Percentiles rank a stretch among this genome's conserved stretches.
These are phyloP conservation scores for Cercophora newfieldiana DNA, from an alignment of 495 filamentous ascomycete genomes.

Conservation along the genomic window DNA sequence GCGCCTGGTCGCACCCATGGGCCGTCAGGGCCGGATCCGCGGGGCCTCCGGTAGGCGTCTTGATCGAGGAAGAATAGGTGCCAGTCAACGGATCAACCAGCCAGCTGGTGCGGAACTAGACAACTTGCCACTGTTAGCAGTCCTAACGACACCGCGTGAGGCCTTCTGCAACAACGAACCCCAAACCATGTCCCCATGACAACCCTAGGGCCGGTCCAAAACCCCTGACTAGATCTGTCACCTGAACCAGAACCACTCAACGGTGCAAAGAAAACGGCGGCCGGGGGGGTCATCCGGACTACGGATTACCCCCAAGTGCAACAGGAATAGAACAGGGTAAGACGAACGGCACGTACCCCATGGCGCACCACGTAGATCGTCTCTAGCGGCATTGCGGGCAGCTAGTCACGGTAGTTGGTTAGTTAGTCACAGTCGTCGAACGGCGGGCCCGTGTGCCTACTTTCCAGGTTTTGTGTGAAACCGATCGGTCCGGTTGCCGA, in stretches of 20 bases:
- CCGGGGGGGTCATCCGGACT: too few relatives aligned
- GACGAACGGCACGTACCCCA: constrained; percentile 61
- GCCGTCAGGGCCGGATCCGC: constrained; percentile 85
- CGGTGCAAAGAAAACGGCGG: too few relatives aligned
- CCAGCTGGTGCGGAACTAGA: constrained; percentile 87
- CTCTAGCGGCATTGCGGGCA: constrained; percentile 55
- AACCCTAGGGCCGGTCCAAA: neutral
- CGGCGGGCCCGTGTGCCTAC: neutral
- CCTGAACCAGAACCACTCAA: neutral
- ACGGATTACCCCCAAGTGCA: neutral
- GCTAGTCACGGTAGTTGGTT: neutral
- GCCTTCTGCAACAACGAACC: neutral
- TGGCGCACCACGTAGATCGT: constrained; percentile 84
- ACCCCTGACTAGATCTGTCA: too few relatives aligned
- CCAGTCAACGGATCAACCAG: constrained; percentile 77
- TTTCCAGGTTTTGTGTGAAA: neutral
- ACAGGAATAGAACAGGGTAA: constrained; percentile 36
- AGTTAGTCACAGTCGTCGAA: neutral
- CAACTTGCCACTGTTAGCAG: constrained; percentile 6
- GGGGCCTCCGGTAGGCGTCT: constrained; percentile 79
- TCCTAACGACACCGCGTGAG: neutral
- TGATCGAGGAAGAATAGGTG: constrained; percentile 65
- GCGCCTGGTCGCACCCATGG: constrained; percentile 81
- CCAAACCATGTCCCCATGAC: constrained; percentile 4
- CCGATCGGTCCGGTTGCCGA: neutral